These are phyloP conservation scores for Saxophila tyrrhenica DNA, from an alignment of 495 filamentous ascomycete species.

Conservation along the genomic window DNA sequence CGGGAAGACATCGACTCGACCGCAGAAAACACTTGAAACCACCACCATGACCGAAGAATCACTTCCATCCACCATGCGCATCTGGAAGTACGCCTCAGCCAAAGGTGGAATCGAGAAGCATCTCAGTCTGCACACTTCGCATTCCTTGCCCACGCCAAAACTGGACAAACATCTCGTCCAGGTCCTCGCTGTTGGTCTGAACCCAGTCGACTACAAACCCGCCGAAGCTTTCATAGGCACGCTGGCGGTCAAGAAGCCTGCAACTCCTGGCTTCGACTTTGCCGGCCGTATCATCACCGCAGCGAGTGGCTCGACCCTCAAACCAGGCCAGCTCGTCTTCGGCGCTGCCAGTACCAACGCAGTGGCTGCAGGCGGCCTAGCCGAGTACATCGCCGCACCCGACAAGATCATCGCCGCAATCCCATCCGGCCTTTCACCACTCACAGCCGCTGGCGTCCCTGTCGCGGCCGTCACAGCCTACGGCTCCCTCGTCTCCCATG, in stretches of 20 bases:
- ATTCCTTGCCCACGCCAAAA: slow-evolving; percentile 31
- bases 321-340: slow-evolving; percentile 45
- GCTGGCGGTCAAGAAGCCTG: slow-evolving; percentile 35
- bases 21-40: too few relatives aligned
- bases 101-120: slow-evolving; percentile 43
- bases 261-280: slow-evolving; percentile 54
- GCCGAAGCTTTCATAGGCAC: slow-evolving; percentile 40
- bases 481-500: slow-evolving; percentile 43
- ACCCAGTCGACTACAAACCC: slow-evolving; percentile 63
- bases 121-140: slow-evolving; percentile 36
- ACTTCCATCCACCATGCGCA: slow-evolving; percentile 40
- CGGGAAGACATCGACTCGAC: too few relatives aligned
- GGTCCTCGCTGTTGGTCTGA: slow-evolving; percentile 45
- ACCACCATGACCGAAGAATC: too few relatives aligned
- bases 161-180: slow-evolving; percentile 44
- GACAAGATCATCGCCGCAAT: slow-evolving; percentile 25
- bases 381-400: slow-evolving; percentile 38
- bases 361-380: slow-evolving; percentile 39
- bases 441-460: slow-evolving; percentile 40
- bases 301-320: slow-evolving; percentile 32
- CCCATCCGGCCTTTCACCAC: slow-evolving; percentile 40
- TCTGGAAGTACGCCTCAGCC: slow-evolving; percentile 48
- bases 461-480: slow-evolving; percentile 49
- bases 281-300: slow-evolving; percentile 43
- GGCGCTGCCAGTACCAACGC: slow-evolving; percentile 32